Evolutionary conservation across 257 asterid species (phyloP).

Genomic region (Capsicum chinense): DNA sequence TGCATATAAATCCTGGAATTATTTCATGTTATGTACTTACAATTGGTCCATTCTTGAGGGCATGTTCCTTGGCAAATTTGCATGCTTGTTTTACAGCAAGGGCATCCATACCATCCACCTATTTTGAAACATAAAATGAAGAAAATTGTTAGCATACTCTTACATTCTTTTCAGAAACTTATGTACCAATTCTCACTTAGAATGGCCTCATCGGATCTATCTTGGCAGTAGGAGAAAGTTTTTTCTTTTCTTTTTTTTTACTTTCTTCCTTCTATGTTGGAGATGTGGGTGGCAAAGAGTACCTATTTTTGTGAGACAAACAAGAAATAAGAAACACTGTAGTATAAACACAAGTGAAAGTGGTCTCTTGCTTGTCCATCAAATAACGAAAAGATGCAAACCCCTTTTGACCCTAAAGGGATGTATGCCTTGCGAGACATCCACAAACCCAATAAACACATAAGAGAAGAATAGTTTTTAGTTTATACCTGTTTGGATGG

Average conservation of each 20-base stretch:
- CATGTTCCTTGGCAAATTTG: constrained; percentile 94
- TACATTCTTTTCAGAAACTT: neutral
- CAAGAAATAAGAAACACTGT: neutral
- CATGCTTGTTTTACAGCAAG: constrained; percentile 98
- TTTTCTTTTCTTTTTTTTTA: neutral
- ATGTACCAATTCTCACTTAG: neutral
- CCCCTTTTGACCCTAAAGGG: neutral
- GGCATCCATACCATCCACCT: constrained; percentile 99
- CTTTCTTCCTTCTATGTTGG: constrained; percentile 16
- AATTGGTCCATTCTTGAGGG: constrained; percentile 90
- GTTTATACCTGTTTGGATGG: neutral
- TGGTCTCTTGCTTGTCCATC: neutral
- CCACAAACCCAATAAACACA: constrained; percentile 15
- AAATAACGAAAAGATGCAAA: constrained; percentile 5
- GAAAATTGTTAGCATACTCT: constrained; percentile 17
- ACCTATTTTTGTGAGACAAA: neutral
- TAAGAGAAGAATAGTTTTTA: neutral
- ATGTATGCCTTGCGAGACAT: neutral
- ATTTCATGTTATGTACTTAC: constrained; percentile 52
- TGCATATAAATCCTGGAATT: constrained; percentile 2
- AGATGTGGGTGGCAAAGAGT: neutral
- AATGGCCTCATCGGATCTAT: neutral
- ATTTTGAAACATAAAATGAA: constrained; percentile 30
- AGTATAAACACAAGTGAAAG: neutral
- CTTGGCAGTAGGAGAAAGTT: neutral